Conservation (phyloP, 768 basidiomycete genomes). For the Boletus reticuloceps region DNA sequence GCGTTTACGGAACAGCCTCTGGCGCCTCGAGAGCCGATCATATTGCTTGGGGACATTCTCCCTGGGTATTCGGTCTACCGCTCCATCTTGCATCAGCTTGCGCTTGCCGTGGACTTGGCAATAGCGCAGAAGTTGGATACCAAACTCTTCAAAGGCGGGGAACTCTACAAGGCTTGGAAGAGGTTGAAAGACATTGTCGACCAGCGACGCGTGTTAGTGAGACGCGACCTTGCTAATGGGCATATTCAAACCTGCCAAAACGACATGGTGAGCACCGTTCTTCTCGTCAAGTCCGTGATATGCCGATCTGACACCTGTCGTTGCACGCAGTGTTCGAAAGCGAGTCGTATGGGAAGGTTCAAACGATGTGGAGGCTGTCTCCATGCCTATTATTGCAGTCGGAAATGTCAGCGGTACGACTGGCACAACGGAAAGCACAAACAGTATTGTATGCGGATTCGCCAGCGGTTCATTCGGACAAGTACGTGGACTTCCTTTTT, state of each 20-base stretch:
- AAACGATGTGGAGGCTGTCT: constrained; percentile 27
- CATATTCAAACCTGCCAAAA: constrained; percentile 30
- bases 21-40: constrained; percentile 1
- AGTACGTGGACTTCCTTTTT: constrained; percentile 7
- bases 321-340: constrained; percentile 21
- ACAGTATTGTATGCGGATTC: constrained; percentile 22
- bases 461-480: constrained; percentile 15
- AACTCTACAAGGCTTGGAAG: constrained; percentile 23
- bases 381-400: constrained; percentile 29
- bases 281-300: neutral
- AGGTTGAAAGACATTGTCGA: constrained; percentile 17
- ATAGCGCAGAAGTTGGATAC: constrained; percentile 7
- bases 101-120: constrained; percentile 7
- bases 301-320: neutral
- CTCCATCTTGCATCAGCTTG: constrained; percentile 19
- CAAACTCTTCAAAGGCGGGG: constrained; percentile 11
- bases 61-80: constrained; percentile 27
- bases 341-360: constrained; percentile 12
- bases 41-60: constrained; percentile 18
- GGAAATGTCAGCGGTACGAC: constrained; percentile 25
- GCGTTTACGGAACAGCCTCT: neutral
- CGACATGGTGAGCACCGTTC: constrained; percentile 6
- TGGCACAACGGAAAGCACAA: constrained; percentile 30
- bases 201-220: constrained; percentile 19
- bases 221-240: constrained; percentile 11